Conservation (phyloP, 2,329 filamentous ascomycete genomes). For the Aspergillus novofumigatus region DNA sequence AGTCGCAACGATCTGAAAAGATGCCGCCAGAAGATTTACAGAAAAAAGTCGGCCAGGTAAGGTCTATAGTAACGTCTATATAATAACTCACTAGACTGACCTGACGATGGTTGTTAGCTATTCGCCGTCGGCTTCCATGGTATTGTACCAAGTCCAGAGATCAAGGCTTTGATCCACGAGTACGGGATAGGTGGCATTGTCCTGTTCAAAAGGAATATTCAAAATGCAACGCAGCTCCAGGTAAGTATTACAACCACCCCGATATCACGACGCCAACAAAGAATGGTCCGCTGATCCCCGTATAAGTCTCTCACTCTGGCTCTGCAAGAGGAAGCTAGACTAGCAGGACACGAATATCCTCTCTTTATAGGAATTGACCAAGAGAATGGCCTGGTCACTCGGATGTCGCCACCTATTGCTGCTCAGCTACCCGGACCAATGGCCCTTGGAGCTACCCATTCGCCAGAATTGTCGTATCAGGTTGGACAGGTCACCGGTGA, state of each 20-base stretch:
- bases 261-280: neutral
- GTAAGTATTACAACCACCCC: conserved; percentile 8
- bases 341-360: conserved; percentile 36
- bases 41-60: conserved; percentile 35
- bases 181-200: conserved; percentile 41
- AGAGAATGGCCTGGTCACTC: conserved; percentile 44
- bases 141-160: conserved; percentile 35
- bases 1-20: conserved; percentile 2
- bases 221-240: conserved; percentile 36
- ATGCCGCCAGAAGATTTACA: conserved; percentile 23
- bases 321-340: conserved; percentile 38
- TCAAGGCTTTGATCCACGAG: conserved; percentile 40
- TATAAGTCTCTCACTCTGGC: conserved; percentile 27
- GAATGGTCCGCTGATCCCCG: neutral
- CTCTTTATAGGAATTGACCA: conserved; percentile 45
- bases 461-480: conserved; percentile 30
- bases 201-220: conserved; percentile 42
- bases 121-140: conserved; percentile 45
- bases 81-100: neutral
- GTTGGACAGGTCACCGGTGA: conserved; percentile 39
- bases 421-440: conserved; percentile 42
- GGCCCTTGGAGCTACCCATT: conserved; percentile 42
- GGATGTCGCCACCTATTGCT: conserved; percentile 38
- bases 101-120: conserved; percentile 25
- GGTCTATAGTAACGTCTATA: neutral